phyloP scores from a whole-genome alignment of 2,329 filamentous ascomycete species.

The Ascochyta lentis region DNA sequence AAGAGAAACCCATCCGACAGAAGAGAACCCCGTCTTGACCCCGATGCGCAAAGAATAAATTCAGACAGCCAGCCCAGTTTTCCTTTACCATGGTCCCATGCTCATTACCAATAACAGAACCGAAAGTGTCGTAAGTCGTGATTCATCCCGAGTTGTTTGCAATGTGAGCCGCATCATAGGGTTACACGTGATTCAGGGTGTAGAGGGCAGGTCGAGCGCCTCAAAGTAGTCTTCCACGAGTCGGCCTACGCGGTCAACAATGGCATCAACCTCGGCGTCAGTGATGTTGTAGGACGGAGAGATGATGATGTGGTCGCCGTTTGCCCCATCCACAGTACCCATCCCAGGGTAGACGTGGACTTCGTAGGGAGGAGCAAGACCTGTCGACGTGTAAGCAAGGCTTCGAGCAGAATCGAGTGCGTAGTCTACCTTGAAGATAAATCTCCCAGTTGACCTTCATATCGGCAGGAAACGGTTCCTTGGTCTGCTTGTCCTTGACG shows the following conservation, averaged over 20 bases:
- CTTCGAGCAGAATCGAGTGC: no score
- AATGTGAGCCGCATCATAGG: background rate
- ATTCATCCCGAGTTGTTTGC: background rate
- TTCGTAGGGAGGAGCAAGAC: slow-evolving; percentile 52
- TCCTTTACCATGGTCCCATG: background rate
- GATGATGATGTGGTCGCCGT: slow-evolving; percentile 73
- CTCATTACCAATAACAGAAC: background rate
- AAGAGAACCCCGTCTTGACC: no score
- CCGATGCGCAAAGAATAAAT: background rate
- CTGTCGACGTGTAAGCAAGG: slow-evolving; percentile 33
- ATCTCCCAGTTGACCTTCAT: slow-evolving; percentile 57
- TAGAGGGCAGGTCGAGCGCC: slow-evolving; percentile 2
- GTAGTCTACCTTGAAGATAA: slow-evolving; percentile 56
- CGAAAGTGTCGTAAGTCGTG: background rate
- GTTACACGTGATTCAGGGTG: background rate
- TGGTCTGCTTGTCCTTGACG: slow-evolving; percentile 61
- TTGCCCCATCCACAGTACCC: slow-evolving; percentile 65
- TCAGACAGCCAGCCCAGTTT: slow-evolving; percentile 14
- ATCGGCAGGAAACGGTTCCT: slow-evolving; percentile 59
- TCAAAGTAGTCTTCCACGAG: slow-evolving; percentile 60
- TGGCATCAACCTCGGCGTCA: slow-evolving; percentile 61
- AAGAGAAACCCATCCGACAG: no score
- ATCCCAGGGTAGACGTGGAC: slow-evolving; percentile 69
- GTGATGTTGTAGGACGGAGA: slow-evolving; percentile 73
- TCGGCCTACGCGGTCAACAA: slow-evolving; percentile 59